Conservation (phyloP, 768 basidiomycete species). For the Boletus coccyginus region DNA sequence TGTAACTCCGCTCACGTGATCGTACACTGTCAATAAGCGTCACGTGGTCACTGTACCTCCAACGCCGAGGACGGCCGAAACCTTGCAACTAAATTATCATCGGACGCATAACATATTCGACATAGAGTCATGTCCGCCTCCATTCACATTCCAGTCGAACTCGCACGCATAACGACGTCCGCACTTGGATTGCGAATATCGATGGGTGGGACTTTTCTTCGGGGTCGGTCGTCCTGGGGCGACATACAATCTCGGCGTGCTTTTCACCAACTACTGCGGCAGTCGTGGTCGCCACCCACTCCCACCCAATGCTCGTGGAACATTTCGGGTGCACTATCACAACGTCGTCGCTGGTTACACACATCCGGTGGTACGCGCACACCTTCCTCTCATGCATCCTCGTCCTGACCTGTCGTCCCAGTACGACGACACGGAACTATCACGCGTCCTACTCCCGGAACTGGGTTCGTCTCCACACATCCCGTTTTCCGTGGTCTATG, state of each 20-base stretch:
- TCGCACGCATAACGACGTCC: not conserved
- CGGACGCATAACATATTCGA: too few relatives aligned
- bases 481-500: not conserved
- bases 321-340: not conserved
- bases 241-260: not conserved
- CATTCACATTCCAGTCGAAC: slow-evolving; percentile 1
- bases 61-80: too few relatives aligned
- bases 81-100: too few relatives aligned
- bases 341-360: slow-evolving; percentile 10
- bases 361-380: slow-evolving; percentile 15
- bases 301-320: not conserved
- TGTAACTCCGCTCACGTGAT: slow-evolving; percentile 5
- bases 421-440: slow-evolving; percentile 47
- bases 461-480: slow-evolving; percentile 48
- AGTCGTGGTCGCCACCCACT: not conserved
- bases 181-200: slow-evolving; percentile 6
- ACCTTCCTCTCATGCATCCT: not conserved
- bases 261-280: slow-evolving; percentile 9
- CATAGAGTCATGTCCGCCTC: too few relatives aligned
- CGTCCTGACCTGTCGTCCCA: not conserved
- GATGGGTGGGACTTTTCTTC: not conserved
- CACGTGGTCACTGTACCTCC: not conserved
- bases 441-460: slow-evolving; percentile 62
- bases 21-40: too few relatives aligned
- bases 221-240: not conserved